Evolutionary conservation across 129 eudicot genomes (phyloP).

Genomic region (Tagetes erecta): DNA sequence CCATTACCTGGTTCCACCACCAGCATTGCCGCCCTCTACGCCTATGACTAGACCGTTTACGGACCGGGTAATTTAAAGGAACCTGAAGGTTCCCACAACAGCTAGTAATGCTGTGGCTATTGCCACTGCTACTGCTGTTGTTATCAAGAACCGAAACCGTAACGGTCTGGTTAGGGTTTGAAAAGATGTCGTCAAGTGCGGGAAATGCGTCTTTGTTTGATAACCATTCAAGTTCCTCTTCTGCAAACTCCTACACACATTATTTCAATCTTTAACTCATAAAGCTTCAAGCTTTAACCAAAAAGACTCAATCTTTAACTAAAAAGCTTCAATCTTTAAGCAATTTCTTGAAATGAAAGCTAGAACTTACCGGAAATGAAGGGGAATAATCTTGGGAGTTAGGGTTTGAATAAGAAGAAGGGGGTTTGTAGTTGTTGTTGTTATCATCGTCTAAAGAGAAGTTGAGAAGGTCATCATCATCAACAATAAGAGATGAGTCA

Average conservation of each 20-base stretch:
- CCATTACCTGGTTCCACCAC: slow-evolving; percentile 43
- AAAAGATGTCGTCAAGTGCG: slow-evolving; percentile 59
- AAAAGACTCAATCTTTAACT: neutral
- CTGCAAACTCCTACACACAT: slow-evolving; percentile 54
- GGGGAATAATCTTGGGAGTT: slow-evolving; percentile 32
- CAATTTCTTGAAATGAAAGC: too few relatives aligned
- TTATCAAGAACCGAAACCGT: slow-evolving; percentile 67
- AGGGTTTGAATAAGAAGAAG: slow-evolving; percentile 36
- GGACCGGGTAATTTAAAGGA: slow-evolving; percentile 44
- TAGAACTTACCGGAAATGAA: slow-evolving; percentile 59
- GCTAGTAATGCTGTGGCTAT: slow-evolving; percentile 42
- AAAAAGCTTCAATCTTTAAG: neutral
- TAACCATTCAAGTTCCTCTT: slow-evolving; percentile 95
- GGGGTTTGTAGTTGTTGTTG: slow-evolving; percentile 18
- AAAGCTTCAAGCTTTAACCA: neutral
- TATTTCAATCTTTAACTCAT: slow-evolving; percentile 7
- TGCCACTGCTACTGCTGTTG: slow-evolving; percentile 49
- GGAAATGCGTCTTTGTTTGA: slow-evolving; percentile 92
- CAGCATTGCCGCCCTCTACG: slow-evolving; percentile 41
- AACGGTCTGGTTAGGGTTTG: slow-evolving; percentile 28
- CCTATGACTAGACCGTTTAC: slow-evolving; percentile 58
- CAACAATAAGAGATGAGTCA: slow-evolving; percentile 43
- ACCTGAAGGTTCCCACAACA: slow-evolving; percentile 51
- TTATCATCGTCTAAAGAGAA: slow-evolving; percentile 55
- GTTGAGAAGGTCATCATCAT: slow-evolving; percentile 77